Evolutionary conservation across 2,329 filamentous ascomycete genomes (phyloP).

Genomic region (Lecanicillium sp.): DNA sequence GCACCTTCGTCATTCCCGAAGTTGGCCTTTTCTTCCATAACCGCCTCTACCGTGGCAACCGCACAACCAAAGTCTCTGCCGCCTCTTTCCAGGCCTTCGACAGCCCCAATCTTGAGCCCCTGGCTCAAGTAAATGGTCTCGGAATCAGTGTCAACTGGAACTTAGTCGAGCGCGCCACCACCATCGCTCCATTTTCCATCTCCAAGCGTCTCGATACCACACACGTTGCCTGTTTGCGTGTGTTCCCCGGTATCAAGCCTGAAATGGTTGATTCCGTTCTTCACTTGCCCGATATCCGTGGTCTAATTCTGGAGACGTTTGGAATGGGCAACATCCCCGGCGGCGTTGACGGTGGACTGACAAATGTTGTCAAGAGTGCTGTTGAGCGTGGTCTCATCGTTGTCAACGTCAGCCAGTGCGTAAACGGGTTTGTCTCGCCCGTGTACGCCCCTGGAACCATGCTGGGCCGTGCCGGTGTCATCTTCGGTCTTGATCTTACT

Average conservation of each 20-base stretch:
- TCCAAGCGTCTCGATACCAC: slow-evolving; percentile 73
- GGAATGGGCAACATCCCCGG: slow-evolving; percentile 88
- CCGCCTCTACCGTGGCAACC: slow-evolving; percentile 81
- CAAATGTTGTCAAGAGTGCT: slow-evolving; percentile 68
- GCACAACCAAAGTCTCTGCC: slow-evolving; percentile 81
- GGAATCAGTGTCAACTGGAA: slow-evolving; percentile 78
- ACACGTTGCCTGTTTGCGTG: slow-evolving; percentile 83
- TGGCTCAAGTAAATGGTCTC: slow-evolving; percentile 75
- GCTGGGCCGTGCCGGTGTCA: slow-evolving; percentile 75
- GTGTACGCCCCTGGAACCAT: slow-evolving; percentile 74
- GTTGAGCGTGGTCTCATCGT: slow-evolving; percentile 77
- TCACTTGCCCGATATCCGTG: slow-evolving; percentile 66
- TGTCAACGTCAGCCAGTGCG: slow-evolving; percentile 88
- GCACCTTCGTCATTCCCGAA: slow-evolving; percentile 88
- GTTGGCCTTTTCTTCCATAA: slow-evolving; percentile 94
- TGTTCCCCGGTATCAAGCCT: slow-evolving; percentile 90
- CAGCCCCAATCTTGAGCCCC: slow-evolving; percentile 76
- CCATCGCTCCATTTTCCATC: slow-evolving; percentile 67
- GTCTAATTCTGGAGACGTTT: slow-evolving; percentile 85
- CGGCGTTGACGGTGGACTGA: slow-evolving; percentile 72
- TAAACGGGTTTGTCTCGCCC: slow-evolving; percentile 68
- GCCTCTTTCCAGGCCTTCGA: slow-evolving; percentile 83
- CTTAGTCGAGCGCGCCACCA: slow-evolving; percentile 66
- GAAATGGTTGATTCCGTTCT: slow-evolving; percentile 87
- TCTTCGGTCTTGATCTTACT: slow-evolving; percentile 84